Base-by-base conservation (phyloP, 1,284 basidiomycete genomes). In the Pseudozyma tsukubaensis region DNA sequence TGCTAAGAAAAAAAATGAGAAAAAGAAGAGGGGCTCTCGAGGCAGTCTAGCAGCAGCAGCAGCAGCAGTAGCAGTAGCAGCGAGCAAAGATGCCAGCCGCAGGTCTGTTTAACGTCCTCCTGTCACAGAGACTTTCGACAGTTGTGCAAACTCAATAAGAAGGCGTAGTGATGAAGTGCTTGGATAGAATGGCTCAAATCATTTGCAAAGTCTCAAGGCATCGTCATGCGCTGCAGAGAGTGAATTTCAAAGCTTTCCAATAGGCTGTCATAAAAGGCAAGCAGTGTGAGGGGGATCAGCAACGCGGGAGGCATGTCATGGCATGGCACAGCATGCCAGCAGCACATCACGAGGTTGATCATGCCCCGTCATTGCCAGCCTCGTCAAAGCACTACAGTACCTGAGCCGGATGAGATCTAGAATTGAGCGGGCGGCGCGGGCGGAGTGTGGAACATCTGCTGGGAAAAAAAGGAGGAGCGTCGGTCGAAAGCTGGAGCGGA, bases 391-490 rank as follows among this genome's bases (percentile, higher is more conserved):
- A 16, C 7, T 43, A 43, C 4, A 16, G 42, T 43, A 43, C 4
- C 12, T 35, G 4, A 32, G 19, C 24, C 18, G 8, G 50, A n/a
- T 8, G 32, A 36, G 32, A 21, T 3, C 11, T n/a, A 35, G 29
- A 35, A 18, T n/a, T 16, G 29, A 54, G 50, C 19, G 50, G n/a
- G 18, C 10, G 21, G 37, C 37, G 12, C 13, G 34, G n/a, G 21
- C 39, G 18, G 10, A 48, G 16, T n/a, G 35, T 36, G 21, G 24
- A 29, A 29, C 24, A 29, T 29, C 6, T 29, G 24, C 24, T 29
- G 36, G 11, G 18, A 24, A 6, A 21, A 43, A 42, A 32, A 50
- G 55, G 55, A 40, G 55, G 24, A 57, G 37, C 47, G 53, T 55
- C 43, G 53, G 53, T 55, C 53, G 18, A 47, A 29, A 44, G 12